Evolutionary conservation across 2,329 filamentous ascomycete genomes (phyloP).

Genomic region (Teratosphaeria viscida): DNA sequence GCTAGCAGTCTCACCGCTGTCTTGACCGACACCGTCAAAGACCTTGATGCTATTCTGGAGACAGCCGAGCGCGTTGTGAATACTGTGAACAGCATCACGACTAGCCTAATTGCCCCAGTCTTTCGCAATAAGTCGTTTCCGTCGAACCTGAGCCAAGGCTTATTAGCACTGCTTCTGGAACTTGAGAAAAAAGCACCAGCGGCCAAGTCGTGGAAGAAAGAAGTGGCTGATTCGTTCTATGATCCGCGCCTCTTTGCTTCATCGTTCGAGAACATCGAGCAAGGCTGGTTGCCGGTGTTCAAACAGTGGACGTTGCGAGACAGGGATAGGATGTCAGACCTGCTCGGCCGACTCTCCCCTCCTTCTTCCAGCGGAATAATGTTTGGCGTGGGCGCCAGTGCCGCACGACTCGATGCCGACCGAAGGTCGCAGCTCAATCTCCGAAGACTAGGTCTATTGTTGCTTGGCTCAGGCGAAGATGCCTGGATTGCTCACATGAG

Average conservation of each 20-base stretch:
- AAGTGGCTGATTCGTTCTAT: conserved; percentile 84
- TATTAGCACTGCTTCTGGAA: conserved; percentile 64
- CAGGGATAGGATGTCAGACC: conserved; percentile 76
- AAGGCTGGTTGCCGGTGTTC: conserved; percentile 72
- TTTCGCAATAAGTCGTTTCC: conserved; percentile 81
- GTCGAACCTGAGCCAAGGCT: conserved; percentile 63
- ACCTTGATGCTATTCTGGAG: conserved; percentile 70
- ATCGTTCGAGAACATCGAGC: conserved; percentile 52
- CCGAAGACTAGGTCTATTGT: conserved; percentile 66
- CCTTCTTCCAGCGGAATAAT: conserved; percentile 93
- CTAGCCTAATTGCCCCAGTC: conserved; percentile 69
- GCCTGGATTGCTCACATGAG: conserved; percentile 69
- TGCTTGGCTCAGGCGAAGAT: conserved; percentile 68
- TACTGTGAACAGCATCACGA: conserved; percentile 70
- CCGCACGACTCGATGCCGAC: conserved; percentile 88
- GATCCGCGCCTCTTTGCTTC: conserved; percentile 77
- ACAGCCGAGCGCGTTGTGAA: conserved; percentile 74
- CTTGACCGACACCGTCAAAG: conserved; percentile 66
- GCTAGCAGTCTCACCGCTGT: conserved; percentile 65
- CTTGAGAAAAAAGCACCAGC: conserved; percentile 67
- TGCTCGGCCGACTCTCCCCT: conserved; percentile 66
- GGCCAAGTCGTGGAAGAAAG: conserved; percentile 87
- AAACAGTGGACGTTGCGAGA: conserved; percentile 76
- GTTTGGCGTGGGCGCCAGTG: conserved; percentile 94
- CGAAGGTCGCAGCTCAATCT: conserved; percentile 85